Percentiles rank a stretch among this genome's conserved stretches.
Evolutionary conservation across 106 monocot genomes (phyloP).

Genomic region (Dioscorea zingiberensis): DNA sequence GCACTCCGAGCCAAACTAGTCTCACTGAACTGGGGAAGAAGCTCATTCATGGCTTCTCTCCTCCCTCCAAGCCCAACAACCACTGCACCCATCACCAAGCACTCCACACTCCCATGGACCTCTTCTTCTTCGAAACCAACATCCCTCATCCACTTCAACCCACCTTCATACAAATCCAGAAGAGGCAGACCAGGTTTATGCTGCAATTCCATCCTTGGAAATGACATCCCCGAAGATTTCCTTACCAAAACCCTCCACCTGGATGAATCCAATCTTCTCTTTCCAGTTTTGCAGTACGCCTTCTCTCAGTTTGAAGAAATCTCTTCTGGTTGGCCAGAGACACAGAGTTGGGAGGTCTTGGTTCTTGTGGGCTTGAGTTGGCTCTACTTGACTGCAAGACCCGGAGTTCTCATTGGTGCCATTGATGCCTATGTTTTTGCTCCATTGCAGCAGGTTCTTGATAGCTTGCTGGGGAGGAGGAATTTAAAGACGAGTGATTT

Average conservation of each 20-base stretch:
- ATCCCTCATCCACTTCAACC: slow-evolving; percentile 2
- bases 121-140: slow-evolving; percentile 17
- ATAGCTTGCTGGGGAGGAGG: slow-evolving; percentile 67
- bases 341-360: slow-evolving; percentile 53
- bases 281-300: slow-evolving; percentile 20
- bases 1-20: not conserved
- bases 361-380: slow-evolving; percentile 35
- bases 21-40: too few species aligned
- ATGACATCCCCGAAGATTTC: slow-evolving; percentile 17
- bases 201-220: slow-evolving; percentile 25
- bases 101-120: slow-evolving; percentile 2
- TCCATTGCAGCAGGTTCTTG: slow-evolving; percentile 65
- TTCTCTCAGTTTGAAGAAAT: slow-evolving; percentile 29
- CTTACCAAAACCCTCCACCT: slow-evolving; percentile 17
- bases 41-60: slow-evolving; percentile 37
- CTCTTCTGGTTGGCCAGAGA: slow-evolving; percentile 24
- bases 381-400: slow-evolving; percentile 83
- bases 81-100: slow-evolving; percentile 6
- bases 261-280: slow-evolving; percentile 28
- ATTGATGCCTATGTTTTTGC: slow-evolving; percentile 81
- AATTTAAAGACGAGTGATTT: slow-evolving; percentile 79
- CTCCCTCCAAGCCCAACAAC: slow-evolving; percentile 25
- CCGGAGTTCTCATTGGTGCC: slow-evolving; percentile 84
- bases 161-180: not conserved
- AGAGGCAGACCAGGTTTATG: not conserved